Base-by-base conservation (phyloP, 768 basidiomycete genomes). In the Pisolithus sp. region DNA sequence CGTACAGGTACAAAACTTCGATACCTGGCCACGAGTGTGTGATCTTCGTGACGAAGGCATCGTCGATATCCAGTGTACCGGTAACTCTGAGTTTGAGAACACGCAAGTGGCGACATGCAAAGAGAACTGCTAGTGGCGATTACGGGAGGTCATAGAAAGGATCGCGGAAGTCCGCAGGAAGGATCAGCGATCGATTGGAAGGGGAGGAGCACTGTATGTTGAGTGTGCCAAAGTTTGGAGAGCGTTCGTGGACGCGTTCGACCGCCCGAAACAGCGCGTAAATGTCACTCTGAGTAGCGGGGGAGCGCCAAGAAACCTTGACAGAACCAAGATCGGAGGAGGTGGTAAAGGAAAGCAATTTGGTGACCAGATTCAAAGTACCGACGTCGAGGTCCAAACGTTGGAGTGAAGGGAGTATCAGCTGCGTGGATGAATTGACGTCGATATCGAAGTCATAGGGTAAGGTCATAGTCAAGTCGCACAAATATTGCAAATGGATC, bases 351-450 rank as follows among this genome's bases (percentile, higher is more conserved):
- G 61, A 55, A 2, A 67, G 3, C 13, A 68, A 56, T 7, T 58
- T 55, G 17, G 63, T 57, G 36, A 67, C 68, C 49, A 63, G 65
- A 2, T 59, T 55, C 10, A 69, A 62, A 17, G 58, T 55, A 21
- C 57, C n/a, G 17, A 68, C 59, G 42, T 37, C 21, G 44, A 68
- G 48, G 21, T 59, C 64, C 45, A 69, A 31, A 17, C 46, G 52
- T 37, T 39, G 61, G 23, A 68, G 47, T 40, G 46, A 42, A 4
- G 62, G 58, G 44, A 68, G 66, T 5, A 54, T 15, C 50, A 53
- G 17, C 55, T 45, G 38, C 7, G 20, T 23, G 26, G 21, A 13
- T 7, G 21, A 28, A 0, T 13, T 37, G 48, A 62, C 45, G 39
- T 53, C 50, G 20, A 50, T 37, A 26, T 38, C 24, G n/a, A 65